Conservation (phyloP, 2,329 filamentous ascomycete species). For the Scedosporium dehoogii region DNA sequence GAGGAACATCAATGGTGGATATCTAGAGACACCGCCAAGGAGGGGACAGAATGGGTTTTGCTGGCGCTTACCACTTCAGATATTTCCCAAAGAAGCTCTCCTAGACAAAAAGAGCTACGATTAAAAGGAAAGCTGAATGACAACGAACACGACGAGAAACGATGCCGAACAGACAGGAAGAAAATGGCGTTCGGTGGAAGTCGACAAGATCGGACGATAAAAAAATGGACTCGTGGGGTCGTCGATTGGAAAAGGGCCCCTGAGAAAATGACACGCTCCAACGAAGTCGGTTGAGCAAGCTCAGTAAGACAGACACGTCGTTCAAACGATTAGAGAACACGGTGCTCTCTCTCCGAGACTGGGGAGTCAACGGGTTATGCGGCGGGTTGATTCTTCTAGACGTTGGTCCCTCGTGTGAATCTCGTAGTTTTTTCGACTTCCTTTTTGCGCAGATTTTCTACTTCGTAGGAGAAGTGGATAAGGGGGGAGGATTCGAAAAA, state of each 20-base stretch:
- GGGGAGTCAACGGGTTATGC: background rate
- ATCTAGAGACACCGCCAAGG: too few relatives aligned
- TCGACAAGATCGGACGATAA: background rate
- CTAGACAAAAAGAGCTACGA: too few relatives aligned
- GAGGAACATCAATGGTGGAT: too few relatives aligned
- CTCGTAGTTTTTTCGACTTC: background rate
- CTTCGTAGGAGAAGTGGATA: conserved; percentile 1
- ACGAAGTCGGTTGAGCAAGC: background rate
- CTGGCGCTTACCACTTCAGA: too few relatives aligned
- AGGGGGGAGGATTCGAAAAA: background rate
- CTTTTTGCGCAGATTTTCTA: background rate
- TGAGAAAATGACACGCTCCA: background rate
- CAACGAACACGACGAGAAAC: conserved; percentile 12
- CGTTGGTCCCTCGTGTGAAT: background rate
- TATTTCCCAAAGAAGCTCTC: too few relatives aligned
- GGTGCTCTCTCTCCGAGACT: background rate
- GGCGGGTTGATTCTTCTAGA: background rate
- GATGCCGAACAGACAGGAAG: conserved; percentile 11
- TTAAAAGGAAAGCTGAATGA: background rate
- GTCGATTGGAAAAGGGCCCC: background rate
- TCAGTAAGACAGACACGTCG: background rate
- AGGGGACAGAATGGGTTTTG: too few relatives aligned
- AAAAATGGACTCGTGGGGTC: background rate
- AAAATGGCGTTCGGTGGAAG: conserved; percentile 7
- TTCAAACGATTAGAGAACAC: background rate